Percentiles rank a stretch among this genome's conserved stretches.
Evolutionary conservation across 2,329 filamentous ascomycete genomes (phyloP).

Genomic region (Cercospora nicotianae): DNA sequence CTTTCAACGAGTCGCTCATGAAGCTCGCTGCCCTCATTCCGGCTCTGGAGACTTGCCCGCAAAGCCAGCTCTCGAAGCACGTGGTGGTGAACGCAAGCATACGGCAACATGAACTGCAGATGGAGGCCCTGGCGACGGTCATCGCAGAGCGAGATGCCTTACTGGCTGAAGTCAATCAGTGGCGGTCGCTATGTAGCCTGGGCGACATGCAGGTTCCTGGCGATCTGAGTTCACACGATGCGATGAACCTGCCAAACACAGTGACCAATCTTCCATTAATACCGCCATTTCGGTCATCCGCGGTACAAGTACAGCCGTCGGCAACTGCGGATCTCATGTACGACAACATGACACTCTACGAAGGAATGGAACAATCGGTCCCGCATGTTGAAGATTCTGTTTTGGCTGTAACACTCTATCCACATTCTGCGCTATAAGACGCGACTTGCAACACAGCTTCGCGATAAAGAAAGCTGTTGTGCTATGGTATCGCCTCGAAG

Average conservation of each 20-base stretch:
- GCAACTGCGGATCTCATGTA: not conserved
- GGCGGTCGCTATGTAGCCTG: not conserved
- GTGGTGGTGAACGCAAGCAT: constrained; percentile 22
- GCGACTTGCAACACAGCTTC: not conserved
- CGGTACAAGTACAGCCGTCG: not conserved
- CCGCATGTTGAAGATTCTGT: not conserved
- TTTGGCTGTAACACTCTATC: not conserved
- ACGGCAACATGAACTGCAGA: constrained; percentile 13
- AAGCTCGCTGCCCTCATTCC: constrained; percentile 20
- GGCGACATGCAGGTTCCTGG: not conserved
- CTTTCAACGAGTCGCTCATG: constrained; percentile 21
- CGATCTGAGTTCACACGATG: not conserved
- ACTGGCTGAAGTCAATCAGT: not conserved
- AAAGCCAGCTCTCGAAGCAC: constrained; percentile 23
- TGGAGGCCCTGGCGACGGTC: constrained; percentile 9
- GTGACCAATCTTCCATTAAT: not conserved
- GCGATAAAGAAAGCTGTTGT: not conserved
- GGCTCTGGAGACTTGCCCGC: constrained; percentile 16
- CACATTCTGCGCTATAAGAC: not conserved
- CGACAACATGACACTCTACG: not conserved
- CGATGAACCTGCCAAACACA: not conserved
- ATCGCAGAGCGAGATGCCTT: constrained; percentile 10
- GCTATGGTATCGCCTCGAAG: constrained; percentile 14
- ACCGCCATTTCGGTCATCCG: not conserved
- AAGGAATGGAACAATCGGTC: not conserved